Evolutionary conservation across 2,329 filamentous ascomycete species (phyloP).

Genomic region (Hymenoscyphus fraxineus): DNA sequence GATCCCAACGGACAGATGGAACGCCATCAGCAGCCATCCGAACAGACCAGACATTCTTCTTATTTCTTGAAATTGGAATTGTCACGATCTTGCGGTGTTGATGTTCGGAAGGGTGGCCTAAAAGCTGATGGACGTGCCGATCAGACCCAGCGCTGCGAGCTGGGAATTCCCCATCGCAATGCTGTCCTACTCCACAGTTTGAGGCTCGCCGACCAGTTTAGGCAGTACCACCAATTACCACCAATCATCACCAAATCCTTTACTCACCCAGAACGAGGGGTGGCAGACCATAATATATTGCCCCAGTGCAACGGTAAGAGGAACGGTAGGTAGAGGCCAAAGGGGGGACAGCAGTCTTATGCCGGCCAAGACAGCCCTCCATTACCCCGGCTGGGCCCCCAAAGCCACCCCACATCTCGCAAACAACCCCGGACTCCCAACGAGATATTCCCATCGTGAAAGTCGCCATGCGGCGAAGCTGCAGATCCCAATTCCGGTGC

Average conservation of each 20-base stretch:
- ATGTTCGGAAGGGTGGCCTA: constrained; percentile 1
- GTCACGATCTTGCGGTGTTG: background rate
- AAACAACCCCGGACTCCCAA: background rate
- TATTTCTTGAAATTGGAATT: background rate
- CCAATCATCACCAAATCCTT: background rate
- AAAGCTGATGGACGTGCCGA: background rate
- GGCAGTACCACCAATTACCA: background rate
- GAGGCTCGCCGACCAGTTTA: constrained; percentile 2
- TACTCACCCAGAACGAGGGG: background rate
- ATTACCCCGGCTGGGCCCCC: constrained; percentile 6
- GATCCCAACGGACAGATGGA: constrained; percentile 9
- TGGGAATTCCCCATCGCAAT: background rate
- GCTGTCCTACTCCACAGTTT: constrained; percentile 5
- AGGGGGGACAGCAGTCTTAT: background rate
- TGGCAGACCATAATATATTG: background rate
- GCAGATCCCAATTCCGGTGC: background rate
- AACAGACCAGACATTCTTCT: background rate
- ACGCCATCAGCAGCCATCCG: background rate
- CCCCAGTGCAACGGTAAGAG: background rate
- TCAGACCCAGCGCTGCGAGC: background rate
- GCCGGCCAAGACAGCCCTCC: background rate
- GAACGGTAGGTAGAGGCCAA: too few relatives aligned
- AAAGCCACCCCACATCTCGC: background rate
- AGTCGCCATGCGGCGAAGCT: background rate
- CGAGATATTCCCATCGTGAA: constrained; percentile 1